Conservation (phyloP, 306 rosid genomes). For the Echinosophora koreensis region DNA sequence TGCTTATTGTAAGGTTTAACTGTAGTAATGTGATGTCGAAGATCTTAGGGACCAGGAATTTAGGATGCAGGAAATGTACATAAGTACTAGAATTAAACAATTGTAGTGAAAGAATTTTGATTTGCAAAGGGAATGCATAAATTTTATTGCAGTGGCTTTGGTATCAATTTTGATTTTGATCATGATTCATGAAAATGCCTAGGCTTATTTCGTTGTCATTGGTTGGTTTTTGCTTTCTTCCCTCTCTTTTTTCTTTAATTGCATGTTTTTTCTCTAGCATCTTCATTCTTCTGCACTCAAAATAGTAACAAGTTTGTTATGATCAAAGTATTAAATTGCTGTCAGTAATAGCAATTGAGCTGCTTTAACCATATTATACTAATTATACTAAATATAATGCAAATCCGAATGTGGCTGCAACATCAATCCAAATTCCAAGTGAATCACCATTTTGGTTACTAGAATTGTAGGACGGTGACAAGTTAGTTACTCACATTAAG, state of each 20-base stretch:
- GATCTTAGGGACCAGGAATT: not conserved
- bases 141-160: not conserved
- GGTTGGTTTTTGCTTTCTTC: not conserved
- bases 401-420: no score
- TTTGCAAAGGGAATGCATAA: constrained; percentile 11
- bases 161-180: constrained; percentile 29
- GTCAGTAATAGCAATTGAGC: no score
- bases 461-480: no score
- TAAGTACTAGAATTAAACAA: constrained; percentile 15
- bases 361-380: no score
- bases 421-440: no score
- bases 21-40: constrained; percentile 21
- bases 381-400: no score
- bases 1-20: constrained; percentile 6
- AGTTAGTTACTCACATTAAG: no score
- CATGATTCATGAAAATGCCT: constrained; percentile 16
- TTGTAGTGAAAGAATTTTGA: not conserved
- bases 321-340: no score
- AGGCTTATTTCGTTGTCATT: constrained; percentile 7
- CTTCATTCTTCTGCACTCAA: not conserved
- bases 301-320: not conserved
- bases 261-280: not conserved
- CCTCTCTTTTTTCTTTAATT: not conserved
- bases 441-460: no score
- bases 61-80: constrained; percentile 39